Evolutionary conservation across 345 rosid genomes (phyloP), one percentile per base, ranked within the genome.

Genomic region (Citrus inodora): DNA sequence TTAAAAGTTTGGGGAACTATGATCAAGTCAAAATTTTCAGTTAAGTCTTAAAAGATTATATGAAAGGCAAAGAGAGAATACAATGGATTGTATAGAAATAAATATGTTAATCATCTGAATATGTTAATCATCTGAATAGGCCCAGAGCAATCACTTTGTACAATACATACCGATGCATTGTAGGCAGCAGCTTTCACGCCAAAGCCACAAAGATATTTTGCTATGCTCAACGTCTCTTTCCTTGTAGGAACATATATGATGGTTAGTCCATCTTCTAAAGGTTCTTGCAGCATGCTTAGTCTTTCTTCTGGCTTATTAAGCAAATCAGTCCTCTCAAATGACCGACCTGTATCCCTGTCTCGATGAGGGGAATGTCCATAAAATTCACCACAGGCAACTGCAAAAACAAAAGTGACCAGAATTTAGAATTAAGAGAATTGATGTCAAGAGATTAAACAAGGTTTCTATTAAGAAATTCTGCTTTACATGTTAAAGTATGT

Each of bases 181-280:
- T 92, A 93, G 83, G 98, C 97, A 81, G 98, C 97, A 85, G 98
- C 98, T 78, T 88, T 90, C 76, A 93, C 89, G 25, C 95, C 97
- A 78, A 42, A 82, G 58, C 82, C 78, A 83, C 88, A 88, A 56
- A 94, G 92, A 83, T 82, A 88, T 73, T 90, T 87, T 7, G 97
- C 91, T 63, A 93, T 87, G 81, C 80, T 81, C 82, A 92, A 76
- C 66, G 91, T 93, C 84, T 94, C 94, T 80, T 92, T 93, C 80
- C 98, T 88, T 58, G 98, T 92, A 62, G 97, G 97, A 84, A 90
- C 98, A 78, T 94, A 94, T 76, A 94, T 87, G 72, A 94, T 93
- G 38, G 98, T 94, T 3, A 88, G 89, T 66, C 98, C 98, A 75
- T 70, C 76, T 42, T 86, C 91, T 70, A 84, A 72, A 78, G 91